phyloP scores from a whole-genome alignment of 2,329 filamentous ascomycete genomes.

The Polychaeton citri region DNA sequence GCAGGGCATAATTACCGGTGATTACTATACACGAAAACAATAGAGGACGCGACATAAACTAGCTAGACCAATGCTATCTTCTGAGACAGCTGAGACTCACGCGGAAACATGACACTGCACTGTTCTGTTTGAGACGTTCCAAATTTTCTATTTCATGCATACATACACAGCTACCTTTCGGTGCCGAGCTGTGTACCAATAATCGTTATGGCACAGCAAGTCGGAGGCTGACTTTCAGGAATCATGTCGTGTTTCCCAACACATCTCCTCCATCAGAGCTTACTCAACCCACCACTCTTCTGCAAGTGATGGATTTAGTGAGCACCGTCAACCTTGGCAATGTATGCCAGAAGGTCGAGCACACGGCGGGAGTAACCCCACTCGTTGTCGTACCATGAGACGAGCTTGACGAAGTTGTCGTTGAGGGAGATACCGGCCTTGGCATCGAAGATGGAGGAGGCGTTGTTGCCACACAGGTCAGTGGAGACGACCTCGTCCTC shows the following conservation, averaged over 20 bases:
- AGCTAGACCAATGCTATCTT: no score
- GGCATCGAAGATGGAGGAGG: conserved; percentile 97
- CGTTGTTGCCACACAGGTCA: conserved; percentile 82
- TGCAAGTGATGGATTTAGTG: conserved; percentile 10
- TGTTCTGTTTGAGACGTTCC: no score
- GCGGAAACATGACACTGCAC: no score
- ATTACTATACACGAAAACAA: no score
- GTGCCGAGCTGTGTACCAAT: neutral
- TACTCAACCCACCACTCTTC: neutral
- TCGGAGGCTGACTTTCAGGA: neutral
- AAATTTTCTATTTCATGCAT: neutral
- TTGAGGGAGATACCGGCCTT: conserved; percentile 99
- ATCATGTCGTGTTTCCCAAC: no score
- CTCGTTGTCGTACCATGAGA: conserved; percentile 83
- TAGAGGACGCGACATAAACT: no score
- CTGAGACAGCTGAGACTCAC: no score
- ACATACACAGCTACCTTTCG: neutral
- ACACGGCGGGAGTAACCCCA: conserved; percentile 93
- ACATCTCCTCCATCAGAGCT: neutral
- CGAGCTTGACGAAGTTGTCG: conserved; percentile 96
- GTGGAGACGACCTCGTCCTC: conserved; percentile 94
- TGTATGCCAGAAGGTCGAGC: conserved; percentile 34
- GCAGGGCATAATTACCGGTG: no score
- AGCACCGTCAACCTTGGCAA: conserved; percentile 26
- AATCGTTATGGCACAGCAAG: neutral